phyloP scores from a whole-genome alignment of 1,284 basidiomycete species.

The Austroboletus novae-zelandiae region DNA sequence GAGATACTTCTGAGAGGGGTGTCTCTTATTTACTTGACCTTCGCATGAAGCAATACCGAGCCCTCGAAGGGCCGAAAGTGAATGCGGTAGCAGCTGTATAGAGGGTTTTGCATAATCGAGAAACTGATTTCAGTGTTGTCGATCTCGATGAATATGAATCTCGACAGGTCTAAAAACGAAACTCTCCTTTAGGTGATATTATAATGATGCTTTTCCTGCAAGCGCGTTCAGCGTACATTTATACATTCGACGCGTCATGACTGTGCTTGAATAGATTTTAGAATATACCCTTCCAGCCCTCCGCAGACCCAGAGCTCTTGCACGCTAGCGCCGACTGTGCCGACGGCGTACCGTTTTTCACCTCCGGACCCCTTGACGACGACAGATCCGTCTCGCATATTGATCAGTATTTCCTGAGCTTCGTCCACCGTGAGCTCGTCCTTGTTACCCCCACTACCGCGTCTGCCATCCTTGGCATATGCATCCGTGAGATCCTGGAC shows the following conservation, averaged over 20 bases:
- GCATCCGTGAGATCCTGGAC: constrained; percentile 79
- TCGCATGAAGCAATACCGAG: constrained; percentile 26
- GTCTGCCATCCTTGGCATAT: constrained; percentile 70
- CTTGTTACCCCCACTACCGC: constrained; percentile 73
- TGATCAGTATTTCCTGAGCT: constrained; percentile 63
- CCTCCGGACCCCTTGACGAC: constrained; percentile 47
- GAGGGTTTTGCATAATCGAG: neutral
- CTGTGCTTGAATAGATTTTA: constrained; percentile 60
- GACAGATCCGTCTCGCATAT: constrained; percentile 69
- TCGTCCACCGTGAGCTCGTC: constrained; percentile 83
- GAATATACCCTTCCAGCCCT: constrained; percentile 75
- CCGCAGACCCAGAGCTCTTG: constrained; percentile 90
- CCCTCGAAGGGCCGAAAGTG: constrained; percentile 5
- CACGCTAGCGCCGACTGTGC: constrained; percentile 84
- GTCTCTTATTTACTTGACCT: constrained; percentile 21
- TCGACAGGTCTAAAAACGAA: too few species aligned
- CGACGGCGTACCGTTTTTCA: constrained; percentile 63
- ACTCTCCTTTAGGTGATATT: too few species aligned
- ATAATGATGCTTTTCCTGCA: too few species aligned
- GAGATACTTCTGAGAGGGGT: constrained; percentile 41
- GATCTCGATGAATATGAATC: too few species aligned
- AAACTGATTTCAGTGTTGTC: too few species aligned
- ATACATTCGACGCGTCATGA: constrained; percentile 7
- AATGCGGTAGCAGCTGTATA: neutral
- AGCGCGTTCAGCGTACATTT: neutral